Evolutionary conservation across 1,284 basidiomycete species (phyloP).

Genomic region (Cystobasidium sp.): DNA sequence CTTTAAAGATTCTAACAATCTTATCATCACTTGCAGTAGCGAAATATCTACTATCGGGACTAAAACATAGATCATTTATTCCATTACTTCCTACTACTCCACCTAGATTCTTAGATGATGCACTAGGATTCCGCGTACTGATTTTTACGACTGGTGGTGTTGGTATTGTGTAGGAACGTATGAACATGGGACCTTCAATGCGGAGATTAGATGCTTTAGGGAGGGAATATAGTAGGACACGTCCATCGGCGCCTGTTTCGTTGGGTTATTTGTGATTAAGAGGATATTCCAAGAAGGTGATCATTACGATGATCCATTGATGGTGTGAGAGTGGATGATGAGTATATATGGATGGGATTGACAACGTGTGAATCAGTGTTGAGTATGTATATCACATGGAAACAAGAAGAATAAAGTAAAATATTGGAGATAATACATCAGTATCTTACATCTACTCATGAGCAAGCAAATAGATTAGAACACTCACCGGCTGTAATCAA

Average conservation of each 20-base stretch:
- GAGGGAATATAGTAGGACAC: constrained; percentile 25
- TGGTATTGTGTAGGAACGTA: constrained; percentile 45
- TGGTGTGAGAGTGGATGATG: not conserved
- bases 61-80: constrained; percentile 87
- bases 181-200: constrained; percentile 46
- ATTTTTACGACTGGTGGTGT: constrained; percentile 40
- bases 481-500: constrained; percentile 58
- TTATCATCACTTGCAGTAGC: constrained; percentile 91
- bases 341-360: not conserved
- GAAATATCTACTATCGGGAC: constrained; percentile 74
- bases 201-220: not conserved
- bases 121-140: constrained; percentile 23
- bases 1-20: constrained; percentile 77
- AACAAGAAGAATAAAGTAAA: not conserved
- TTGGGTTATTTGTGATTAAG: not conserved
- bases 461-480: too few relatives aligned
- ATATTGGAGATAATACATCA: not conserved
- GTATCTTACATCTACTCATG: not conserved
- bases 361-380: not conserved
- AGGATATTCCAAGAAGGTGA: not conserved
- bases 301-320: not conserved
- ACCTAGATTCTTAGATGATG: not conserved
- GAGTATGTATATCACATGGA: not conserved
- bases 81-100: constrained; percentile 59
- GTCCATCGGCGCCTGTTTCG: constrained; percentile 45